Evolutionary conservation across 2,329 filamentous ascomycete species (phyloP), one percentile per base, ranked within the genome.

Genomic region (Aspergillus glaucus): DNA sequence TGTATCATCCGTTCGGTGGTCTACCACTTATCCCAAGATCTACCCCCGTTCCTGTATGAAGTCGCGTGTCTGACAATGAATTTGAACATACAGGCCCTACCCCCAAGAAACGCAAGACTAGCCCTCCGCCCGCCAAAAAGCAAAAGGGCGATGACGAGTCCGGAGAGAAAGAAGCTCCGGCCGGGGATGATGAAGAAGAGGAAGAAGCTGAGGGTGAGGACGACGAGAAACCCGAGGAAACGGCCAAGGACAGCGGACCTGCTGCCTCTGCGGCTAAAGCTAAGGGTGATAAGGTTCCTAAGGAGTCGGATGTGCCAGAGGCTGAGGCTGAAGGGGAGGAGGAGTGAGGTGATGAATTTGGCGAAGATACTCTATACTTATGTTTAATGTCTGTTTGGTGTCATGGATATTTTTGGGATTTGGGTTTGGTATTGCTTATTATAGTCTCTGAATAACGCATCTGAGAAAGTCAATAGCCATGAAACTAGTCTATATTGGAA

Each of bases 241-340:
- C 66, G 3, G 63, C 64, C 8, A 60, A 65, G 52, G 56, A 53
- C 21, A 65, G 64, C 46, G 66, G 52, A 4, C 64, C 68, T 49
- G 60, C 65, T 50, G 60, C 59, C 1, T 52, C 60, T 26, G 69
- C 65, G 22, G 60, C 61, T 17, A 65, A 63, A 55, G 62, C 53
- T 8, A 71, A 66, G 63, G 64, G 53, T 21, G 55, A 41, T 14
- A 50, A 47, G 43, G 55, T 63, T 47, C 60, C 62, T 10, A 62
- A 64, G 55, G 63, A 66, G 46, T 50, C 55, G 4, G 54, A 58
- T 40, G 37, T 58, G 15, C 44, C 63, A 43, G 70, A 72, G 52
- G 59, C 63, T 39, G 62, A 66, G 46, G 61, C 53, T 48, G 62
- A 59, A 24, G 62, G 68, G 48, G 55, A 62, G 40, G 51, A 62